Conservation (phyloP, 2,329 filamentous ascomycete genomes). For the Talaromyces sp. region DNA sequence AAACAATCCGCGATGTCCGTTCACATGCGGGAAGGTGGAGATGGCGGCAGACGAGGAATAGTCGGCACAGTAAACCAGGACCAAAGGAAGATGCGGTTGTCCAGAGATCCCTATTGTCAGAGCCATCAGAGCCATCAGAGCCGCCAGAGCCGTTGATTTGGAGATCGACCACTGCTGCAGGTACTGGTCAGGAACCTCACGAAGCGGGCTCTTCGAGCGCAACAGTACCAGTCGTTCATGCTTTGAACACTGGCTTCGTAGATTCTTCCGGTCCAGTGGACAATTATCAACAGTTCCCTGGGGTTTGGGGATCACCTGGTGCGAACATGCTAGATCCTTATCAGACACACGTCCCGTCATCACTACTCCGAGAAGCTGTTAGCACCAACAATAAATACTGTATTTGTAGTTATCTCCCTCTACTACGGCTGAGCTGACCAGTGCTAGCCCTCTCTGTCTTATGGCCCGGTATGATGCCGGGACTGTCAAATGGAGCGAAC, state of each 20-base stretch:
- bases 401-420: background rate
- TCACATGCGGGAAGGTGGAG: constrained; percentile 1
- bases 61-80: background rate
- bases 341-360: constrained; percentile 6
- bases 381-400: constrained; percentile 10
- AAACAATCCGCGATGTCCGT: background rate
- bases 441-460: constrained; percentile 6
- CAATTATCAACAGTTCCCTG: too few relatives aligned
- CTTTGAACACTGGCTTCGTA: too few relatives aligned
- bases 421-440: background rate
- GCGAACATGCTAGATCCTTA: constrained; percentile 10
- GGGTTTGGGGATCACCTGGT: background rate
- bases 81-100: too few relatives aligned
- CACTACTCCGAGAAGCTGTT: background rate
- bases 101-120: too few relatives aligned
- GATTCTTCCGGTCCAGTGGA: too few relatives aligned
- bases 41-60: background rate
- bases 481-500: background rate
- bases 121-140: too few relatives aligned
- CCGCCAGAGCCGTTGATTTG: too few relatives aligned
- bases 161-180: too few relatives aligned
- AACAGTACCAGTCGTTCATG: too few relatives aligned
- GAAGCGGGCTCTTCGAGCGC: too few relatives aligned
- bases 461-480: constrained; percentile 14
- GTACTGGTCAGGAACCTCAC: too few relatives aligned